Evolutionary conservation across 2,329 filamentous ascomycete genomes (phyloP).

Genomic region (Xylaria sp.): DNA sequence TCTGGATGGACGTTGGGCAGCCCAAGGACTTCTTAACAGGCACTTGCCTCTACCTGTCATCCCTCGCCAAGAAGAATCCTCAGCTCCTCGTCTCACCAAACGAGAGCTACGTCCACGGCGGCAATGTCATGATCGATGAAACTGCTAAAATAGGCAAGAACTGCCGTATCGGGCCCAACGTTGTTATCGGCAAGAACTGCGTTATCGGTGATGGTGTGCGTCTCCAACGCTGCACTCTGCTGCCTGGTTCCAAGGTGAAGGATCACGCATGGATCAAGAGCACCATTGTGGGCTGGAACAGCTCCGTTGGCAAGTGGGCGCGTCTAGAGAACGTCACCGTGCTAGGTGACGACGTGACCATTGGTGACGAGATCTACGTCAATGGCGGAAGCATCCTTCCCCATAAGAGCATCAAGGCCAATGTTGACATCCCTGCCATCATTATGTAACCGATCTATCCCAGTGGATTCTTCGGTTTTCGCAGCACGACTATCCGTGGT

Average conservation of each 20-base stretch:
- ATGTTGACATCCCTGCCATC: constrained; percentile 83
- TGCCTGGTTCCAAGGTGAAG: constrained; percentile 93
- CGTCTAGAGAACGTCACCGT: constrained; percentile 98
- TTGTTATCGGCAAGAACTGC: constrained; percentile 93
- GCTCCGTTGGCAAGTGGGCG: constrained; percentile 93
- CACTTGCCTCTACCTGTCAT: constrained; percentile 95
- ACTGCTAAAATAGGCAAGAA: constrained; percentile 97
- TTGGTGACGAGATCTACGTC: constrained; percentile 98
- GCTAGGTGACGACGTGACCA: constrained; percentile 95
- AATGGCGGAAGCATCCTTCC: constrained; percentile 95
- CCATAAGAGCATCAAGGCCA: constrained; percentile 99
- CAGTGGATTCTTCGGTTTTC: constrained; percentile 7
- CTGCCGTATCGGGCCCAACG: constrained; percentile 97
- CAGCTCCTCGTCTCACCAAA: constrained; percentile 80
- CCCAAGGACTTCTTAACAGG: constrained; percentile 98
- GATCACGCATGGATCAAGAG: constrained; percentile 99
- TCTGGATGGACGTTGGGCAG: constrained; percentile 99
- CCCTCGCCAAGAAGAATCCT: constrained; percentile 87
- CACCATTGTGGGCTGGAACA: constrained; percentile 99
- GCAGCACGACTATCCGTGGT: constrained; percentile 6
- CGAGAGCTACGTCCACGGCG: constrained; percentile 86
- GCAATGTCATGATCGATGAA: constrained; percentile 95
- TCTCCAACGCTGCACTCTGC: constrained; percentile 90
- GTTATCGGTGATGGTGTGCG: constrained; percentile 93
- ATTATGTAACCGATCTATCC: constrained; percentile 67